Base-by-base conservation (phyloP, 345 rosid genomes). In the Capsella bursapastoris region DNA sequence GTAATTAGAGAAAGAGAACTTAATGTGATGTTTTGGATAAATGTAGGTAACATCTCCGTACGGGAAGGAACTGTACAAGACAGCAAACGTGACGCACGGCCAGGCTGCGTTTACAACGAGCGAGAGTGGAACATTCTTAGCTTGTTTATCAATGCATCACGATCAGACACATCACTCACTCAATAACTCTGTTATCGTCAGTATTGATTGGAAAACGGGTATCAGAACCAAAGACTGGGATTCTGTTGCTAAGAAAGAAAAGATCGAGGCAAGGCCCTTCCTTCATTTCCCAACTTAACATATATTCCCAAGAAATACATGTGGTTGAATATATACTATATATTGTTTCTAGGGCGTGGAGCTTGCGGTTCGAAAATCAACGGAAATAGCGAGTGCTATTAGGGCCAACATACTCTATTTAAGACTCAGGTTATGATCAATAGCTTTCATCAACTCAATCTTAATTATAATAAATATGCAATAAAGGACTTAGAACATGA, bases 41-140 rank as follows among this genome's bases (percentile, higher is more conserved):
- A 61, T 70, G 44, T 67, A 93, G 97, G 98, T 91, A 53, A 80
- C 91, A 72, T 88, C 97, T 14, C 92, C 98, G 8, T 84, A 64
- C 59, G 97, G 94, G 55, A 89, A 84, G 74, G 89, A 84, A 77
- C 81, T 91, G 45, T 86, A 89, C 80, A 87, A 87, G 53, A 67
- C 43, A 25, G 84, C 81, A 60, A 93, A 91, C 67, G 84, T 70
- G 35, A 86, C 97, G 40, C 71, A 83, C 14, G 96, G 94, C 73
- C 84, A 75, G 22, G 87, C 85, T 88, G 92, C 94, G 40, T 93
- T 93, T 66, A 91, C 94, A 27, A 83, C 97, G 9, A 55, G 61
- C 1, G 96, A 90, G 83, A 75, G 77, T n/a, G 98, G 98, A 73
- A 81, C 81, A 80, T 86, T 88, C 79, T 4, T 81, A 70, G 92